Base-by-base conservation (phyloP, 805 yeast species). In the Yamadazyma akitaensis region DNA sequence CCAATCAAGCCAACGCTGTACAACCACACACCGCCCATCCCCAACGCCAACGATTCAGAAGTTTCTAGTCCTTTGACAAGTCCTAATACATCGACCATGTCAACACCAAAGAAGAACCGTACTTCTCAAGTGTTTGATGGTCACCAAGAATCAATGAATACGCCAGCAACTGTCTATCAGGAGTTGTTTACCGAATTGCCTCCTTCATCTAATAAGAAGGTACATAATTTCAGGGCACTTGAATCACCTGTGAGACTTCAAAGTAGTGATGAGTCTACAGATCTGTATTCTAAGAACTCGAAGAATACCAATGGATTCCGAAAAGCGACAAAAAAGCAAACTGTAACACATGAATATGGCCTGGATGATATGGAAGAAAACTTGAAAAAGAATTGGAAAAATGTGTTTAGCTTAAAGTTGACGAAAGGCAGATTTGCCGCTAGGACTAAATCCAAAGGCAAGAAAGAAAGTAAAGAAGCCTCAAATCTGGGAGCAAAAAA, bases 111-210 rank as follows among this genome's bases (percentile, higher is more conserved):
- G 17, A 13, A 14, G 2, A 14, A 38, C 19, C n/a, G 41, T 18
- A 38, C n/a, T 10, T 38, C 41, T 12, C 33, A 26, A 12, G 11
- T 38, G 2, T 38, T 38, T 38, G 41, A 38, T 13, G 11, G 10
- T 10, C 33, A 31, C 36, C 35, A 24, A 19, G 26, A n/a, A 8
- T 42, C 34, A 11, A 21, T n/a, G 33, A 30, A 39, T 5, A 43
- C 50, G 3, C 46, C 50, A 3, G 41, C 32, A 11, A 38, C 47
- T 6, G 42, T 43, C 11, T 47, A 31, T 30, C 42, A 18, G 16
- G 50, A 42, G 6, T 3, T 24, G 2, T 46, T 42, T 25, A 3
- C 33, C n/a, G 32, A 25, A 21, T 12, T 37, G 18, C 42, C 47
- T 5, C 26, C 24, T 14, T 18, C 36, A 9, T 26, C 37, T n/a